These are phyloP conservation scores for Aquilaria malaccensis DNA, from an alignment of 345 rosid genomes.

Conservation along the genomic window DNA sequence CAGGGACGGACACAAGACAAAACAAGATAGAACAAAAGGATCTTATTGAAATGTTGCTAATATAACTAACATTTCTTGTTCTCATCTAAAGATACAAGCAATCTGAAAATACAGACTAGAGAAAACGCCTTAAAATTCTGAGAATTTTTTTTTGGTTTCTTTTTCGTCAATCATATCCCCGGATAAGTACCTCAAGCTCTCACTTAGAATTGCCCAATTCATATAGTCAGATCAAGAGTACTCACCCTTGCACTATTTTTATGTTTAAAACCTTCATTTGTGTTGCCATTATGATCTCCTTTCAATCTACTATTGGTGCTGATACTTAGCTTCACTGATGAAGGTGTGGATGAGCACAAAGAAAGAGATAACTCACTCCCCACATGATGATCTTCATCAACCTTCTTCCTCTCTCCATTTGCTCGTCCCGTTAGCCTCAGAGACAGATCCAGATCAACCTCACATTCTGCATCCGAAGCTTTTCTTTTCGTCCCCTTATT, in stretches of 20 bases:
- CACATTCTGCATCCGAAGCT: slow-evolving; percentile 23
- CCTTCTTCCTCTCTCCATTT: slow-evolving; percentile 7
- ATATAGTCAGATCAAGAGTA: slow-evolving; percentile 96
- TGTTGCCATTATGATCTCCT: slow-evolving; percentile 7
- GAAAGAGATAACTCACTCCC: slow-evolving; percentile 48
- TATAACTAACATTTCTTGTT: no score
- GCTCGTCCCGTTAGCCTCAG: slow-evolving; percentile 22
- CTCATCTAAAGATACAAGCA: no score
- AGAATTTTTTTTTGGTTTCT: no score
- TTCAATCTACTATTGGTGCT: slow-evolving; percentile 24
- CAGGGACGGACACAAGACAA: no score
- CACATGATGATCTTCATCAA: slow-evolving; percentile 22
- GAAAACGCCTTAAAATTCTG: no score
- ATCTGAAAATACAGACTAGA: no score
- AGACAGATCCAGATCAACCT: slow-evolving; percentile 50
- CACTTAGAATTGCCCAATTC: slow-evolving; percentile 83
- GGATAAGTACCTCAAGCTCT: slow-evolving; percentile 89
- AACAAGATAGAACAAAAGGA: no score
- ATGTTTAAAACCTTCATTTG: no score
- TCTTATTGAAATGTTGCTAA: no score
- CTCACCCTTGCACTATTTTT: slow-evolving; percentile 47
- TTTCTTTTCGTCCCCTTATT: slow-evolving; percentile 30
- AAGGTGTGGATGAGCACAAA: slow-evolving; percentile 32
- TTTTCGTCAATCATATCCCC: background rate
- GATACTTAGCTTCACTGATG: slow-evolving; percentile 23